Conservation (phyloP, 768 basidiomycete species). For the Gautieria morchelliformis region DNA sequence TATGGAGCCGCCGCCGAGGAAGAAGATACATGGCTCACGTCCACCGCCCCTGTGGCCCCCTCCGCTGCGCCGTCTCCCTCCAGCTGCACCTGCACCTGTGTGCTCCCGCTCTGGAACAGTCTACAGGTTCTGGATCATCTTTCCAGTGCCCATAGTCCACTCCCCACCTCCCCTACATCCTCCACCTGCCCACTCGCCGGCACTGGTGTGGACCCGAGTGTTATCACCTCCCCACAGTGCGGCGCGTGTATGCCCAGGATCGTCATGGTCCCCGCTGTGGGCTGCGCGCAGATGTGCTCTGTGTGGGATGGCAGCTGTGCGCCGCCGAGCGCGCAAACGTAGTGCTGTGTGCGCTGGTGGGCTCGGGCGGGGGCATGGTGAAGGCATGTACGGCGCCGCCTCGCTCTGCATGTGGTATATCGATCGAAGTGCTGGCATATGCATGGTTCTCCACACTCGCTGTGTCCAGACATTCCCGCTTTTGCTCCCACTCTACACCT, state of each 20-base stretch:
- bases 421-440: no score
- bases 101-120: constrained; percentile 28
- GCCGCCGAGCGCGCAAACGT: no score
- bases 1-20: background rate
- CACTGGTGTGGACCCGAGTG: constrained; percentile 72
- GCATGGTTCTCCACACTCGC: no score
- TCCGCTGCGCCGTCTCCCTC: background rate
- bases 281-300: constrained; percentile 64
- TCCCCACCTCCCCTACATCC: constrained; percentile 18
- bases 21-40: constrained; percentile 8
- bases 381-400: no score
- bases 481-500: no score
- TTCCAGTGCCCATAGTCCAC: constrained; percentile 3
- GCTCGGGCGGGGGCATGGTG: no score
- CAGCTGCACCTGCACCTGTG: constrained; percentile 1
- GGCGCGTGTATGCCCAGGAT: constrained; percentile 84
- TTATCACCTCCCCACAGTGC: constrained; percentile 76
- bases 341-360: no score
- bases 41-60: background rate
- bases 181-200: constrained; percentile 38
- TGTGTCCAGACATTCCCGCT: no score
- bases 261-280: constrained; percentile 71
- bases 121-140: constrained; percentile 59
- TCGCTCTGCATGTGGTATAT: no score
- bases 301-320: constrained; percentile 9